Evolutionary conservation across 1,284 basidiomycete species (phyloP).

Genomic region (Pholiota adiposa): DNA sequence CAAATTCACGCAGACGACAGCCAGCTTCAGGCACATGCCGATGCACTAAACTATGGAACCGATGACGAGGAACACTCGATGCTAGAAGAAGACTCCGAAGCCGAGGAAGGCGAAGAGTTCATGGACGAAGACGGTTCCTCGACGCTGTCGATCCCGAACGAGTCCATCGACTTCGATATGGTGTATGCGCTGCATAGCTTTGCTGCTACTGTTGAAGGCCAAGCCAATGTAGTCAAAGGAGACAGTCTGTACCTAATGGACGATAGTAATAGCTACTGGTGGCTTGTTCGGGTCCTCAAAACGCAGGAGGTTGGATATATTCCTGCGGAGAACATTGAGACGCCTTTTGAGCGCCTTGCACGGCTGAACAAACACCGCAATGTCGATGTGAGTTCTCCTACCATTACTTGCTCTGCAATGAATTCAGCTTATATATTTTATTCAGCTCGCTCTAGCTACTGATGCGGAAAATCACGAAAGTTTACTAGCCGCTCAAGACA

Average conservation of each 20-base stretch:
- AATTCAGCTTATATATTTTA: not conserved
- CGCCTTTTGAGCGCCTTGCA: conserved; percentile 94
- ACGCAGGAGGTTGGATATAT: conserved; percentile 99
- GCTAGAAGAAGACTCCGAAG: conserved; percentile 78
- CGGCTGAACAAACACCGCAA: conserved; percentile 97
- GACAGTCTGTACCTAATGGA: conserved; percentile 94
- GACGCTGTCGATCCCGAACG: conserved; percentile 85
- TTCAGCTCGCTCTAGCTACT: conserved; percentile 74
- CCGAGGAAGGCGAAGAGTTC: conserved; percentile 66
- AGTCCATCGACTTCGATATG: conserved; percentile 89
- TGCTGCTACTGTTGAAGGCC: conserved; percentile 94
- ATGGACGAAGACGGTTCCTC: conserved; percentile 82
- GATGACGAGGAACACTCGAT: conserved; percentile 79
- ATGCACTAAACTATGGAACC: conserved; percentile 46
- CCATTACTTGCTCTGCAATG: not conserved
- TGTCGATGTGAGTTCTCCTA: conserved; percentile 75
- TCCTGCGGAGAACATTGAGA: conserved; percentile 99
- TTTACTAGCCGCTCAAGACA: conserved; percentile 49
- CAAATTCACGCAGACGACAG: conserved; percentile 66
- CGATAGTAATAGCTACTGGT: conserved; percentile 98
- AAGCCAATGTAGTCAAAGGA: conserved; percentile 95
- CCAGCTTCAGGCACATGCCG: conserved; percentile 59
- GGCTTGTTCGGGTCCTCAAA: conserved; percentile 95
- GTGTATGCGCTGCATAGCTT: conserved; percentile 93
- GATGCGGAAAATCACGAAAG: conserved; percentile 67